phyloP scores from a whole-genome alignment of 2,329 filamentous ascomycete genomes.

The Ophiostoma ips region DNA sequence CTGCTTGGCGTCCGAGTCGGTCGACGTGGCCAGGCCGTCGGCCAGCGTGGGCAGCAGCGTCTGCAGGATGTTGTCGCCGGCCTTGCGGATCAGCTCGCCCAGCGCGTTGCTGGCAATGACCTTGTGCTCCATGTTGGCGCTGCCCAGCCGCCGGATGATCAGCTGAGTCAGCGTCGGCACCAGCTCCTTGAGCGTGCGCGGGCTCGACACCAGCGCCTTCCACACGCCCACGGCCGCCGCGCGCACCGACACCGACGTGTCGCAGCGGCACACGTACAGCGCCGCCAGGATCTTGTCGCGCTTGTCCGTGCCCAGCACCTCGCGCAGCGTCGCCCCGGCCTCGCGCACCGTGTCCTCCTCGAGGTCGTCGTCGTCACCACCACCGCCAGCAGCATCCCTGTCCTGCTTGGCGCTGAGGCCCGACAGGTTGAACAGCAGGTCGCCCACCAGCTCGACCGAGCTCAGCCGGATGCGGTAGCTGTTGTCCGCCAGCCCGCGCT shows the following conservation, averaged over 20 bases:
- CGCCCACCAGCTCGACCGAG: constrained; percentile 92
- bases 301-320: constrained; percentile 89
- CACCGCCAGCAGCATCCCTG: constrained; percentile 28
- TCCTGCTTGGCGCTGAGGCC: constrained; percentile 62
- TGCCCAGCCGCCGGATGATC: constrained; percentile 84
- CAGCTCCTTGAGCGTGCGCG: constrained; percentile 84
- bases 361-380: constrained; percentile 51
- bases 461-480: constrained; percentile 96
- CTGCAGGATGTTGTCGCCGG: constrained; percentile 82
- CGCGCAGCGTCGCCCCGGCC: constrained; percentile 82
- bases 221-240: constrained; percentile 83
- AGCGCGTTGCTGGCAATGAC: constrained; percentile 95
- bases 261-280: constrained; percentile 91
- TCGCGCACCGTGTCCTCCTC: constrained; percentile 66
- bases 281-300: constrained; percentile 96
- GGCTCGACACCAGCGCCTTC: constrained; percentile 91
- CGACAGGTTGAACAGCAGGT: constrained; percentile 93
- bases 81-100: constrained; percentile 91
- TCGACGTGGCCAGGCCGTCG: constrained; percentile 75
- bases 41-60: constrained; percentile 83
- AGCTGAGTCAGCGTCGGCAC: constrained; percentile 90
- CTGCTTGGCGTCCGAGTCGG: constrained; percentile 84
- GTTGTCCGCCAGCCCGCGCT: constrained; percentile 92
- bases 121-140: constrained; percentile 96
- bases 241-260: constrained; percentile 84